phyloP scores from a whole-genome alignment of 805 yeast species.

The Sungouiella blattae region DNA sequence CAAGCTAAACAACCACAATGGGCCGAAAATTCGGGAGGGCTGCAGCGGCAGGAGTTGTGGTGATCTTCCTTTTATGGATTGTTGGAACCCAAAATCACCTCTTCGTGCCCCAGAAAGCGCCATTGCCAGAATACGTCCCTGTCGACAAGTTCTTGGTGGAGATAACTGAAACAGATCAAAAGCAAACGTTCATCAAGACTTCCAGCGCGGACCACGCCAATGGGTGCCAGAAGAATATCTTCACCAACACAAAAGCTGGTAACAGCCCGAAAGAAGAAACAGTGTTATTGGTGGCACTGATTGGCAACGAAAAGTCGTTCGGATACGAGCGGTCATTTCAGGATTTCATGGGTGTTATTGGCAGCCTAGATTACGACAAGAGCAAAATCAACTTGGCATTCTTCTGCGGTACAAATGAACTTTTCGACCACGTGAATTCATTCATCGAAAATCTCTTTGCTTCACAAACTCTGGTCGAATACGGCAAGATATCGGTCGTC shows the following conservation, averaged over 20 bases:
- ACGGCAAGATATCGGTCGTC: slow-evolving; percentile 10
- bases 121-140: background rate
- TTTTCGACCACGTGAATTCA: slow-evolving; percentile 18
- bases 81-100: too few relatives aligned
- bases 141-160: background rate
- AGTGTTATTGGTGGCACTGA: slow-evolving; percentile 19
- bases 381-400: slow-evolving; percentile 23
- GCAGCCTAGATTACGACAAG: slow-evolving; percentile 22
- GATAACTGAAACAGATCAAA: background rate
- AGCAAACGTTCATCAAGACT: background rate
- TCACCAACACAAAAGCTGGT: background rate
- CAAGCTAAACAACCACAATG: too few relatives aligned
- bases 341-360: slow-evolving; percentile 30
- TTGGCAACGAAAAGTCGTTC: slow-evolving; percentile 31
- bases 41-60: too few relatives aligned
- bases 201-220: background rate
- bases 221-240: slow-evolving; percentile 1
- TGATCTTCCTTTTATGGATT: too few relatives aligned
- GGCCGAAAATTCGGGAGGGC: too few relatives aligned
- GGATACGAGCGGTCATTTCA: slow-evolving; percentile 31
- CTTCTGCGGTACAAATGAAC: slow-evolving; percentile 26
- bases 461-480: slow-evolving; percentile 2
- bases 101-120: too few relatives aligned
- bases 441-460: slow-evolving; percentile 15
- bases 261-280: slow-evolving; percentile 2